Evolutionary conservation across 2,329 filamentous ascomycete genomes (phyloP).

Genomic region (Aspergillus pseudoviridinutans): DNA sequence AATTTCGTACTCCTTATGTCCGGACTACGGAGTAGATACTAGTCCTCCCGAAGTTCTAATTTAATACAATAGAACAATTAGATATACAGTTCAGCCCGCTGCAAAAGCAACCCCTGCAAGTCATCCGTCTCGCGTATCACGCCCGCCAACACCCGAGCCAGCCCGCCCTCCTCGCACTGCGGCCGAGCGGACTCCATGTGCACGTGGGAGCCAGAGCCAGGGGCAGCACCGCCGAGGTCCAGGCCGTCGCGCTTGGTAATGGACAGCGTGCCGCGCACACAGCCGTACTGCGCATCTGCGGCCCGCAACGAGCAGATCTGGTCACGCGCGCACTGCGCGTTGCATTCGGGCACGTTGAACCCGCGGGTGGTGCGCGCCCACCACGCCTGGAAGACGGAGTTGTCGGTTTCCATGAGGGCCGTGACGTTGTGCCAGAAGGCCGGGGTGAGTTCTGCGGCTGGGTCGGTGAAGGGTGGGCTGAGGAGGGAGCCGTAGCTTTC

Average conservation of each 20-base stretch:
- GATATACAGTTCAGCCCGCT: neutral
- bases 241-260: slow-evolving; percentile 26
- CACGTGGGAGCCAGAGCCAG: too few relatives aligned
- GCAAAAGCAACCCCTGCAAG: neutral
- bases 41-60: neutral
- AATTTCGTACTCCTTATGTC: too few relatives aligned
- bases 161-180: slow-evolving; percentile 23
- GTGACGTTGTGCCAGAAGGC: slow-evolving; percentile 60
- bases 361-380: slow-evolving; percentile 48
- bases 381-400: slow-evolving; percentile 46
- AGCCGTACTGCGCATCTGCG: slow-evolving; percentile 52
- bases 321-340: slow-evolving; percentile 38
- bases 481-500: slow-evolving; percentile 50
- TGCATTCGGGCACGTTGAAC: slow-evolving; percentile 41
- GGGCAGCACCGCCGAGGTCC: neutral
- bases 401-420: slow-evolving; percentile 43
- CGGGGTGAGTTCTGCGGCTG: slow-evolving; percentile 47
- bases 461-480: slow-evolving; percentile 39
- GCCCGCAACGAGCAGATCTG: slow-evolving; percentile 55
- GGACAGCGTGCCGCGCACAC: slow-evolving; percentile 32
- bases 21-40: too few relatives aligned
- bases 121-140: slow-evolving; percentile 8
- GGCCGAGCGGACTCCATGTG: slow-evolving; percentile 6
- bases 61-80: neutral
- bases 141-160: slow-evolving; percentile 20